These are phyloP conservation scores for Stephanodiscus minutulus DNA, from an alignment of 108 stramenopile genomes.

Conservation along the genomic window DNA sequence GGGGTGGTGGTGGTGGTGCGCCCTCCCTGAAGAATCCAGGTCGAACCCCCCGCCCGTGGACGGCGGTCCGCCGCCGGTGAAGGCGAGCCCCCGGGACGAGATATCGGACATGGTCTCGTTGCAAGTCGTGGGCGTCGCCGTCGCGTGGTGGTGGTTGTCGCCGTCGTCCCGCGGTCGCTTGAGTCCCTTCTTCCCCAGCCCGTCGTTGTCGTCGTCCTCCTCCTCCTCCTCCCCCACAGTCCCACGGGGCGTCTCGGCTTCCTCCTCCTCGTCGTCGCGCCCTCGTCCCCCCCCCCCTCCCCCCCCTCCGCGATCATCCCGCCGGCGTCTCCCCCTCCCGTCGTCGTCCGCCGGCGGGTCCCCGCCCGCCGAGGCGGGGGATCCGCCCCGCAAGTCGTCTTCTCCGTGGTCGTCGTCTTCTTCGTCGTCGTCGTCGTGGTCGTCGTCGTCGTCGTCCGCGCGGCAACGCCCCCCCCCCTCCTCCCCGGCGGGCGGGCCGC, in stretches of 20 bases:
- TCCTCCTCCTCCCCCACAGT: background rate
- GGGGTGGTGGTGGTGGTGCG: background rate
- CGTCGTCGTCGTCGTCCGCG: too few species aligned
- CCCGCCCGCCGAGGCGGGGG: too few species aligned
- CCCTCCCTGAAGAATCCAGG: background rate
- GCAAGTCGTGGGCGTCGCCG: conserved; percentile 7
- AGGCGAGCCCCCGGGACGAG: background rate
- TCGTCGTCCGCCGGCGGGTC: too few species aligned
- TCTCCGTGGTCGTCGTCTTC: too few species aligned
- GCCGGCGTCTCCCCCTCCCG: too few species aligned
- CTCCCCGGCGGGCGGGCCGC: too few species aligned
- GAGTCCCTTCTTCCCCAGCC: too few species aligned
- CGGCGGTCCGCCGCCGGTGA: background rate
- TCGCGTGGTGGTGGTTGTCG: background rate
- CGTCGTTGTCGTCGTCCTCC: background rate
- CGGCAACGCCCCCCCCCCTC: too few species aligned
- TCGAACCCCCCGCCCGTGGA: background rate
- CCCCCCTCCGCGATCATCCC: background rate
- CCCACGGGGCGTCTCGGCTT: background rate
- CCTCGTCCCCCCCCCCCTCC: too few species aligned
- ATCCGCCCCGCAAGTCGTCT: too few species aligned
- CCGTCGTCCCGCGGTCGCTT: background rate
- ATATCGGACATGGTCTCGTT: conserved; percentile 3
- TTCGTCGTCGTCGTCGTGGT: too few species aligned
- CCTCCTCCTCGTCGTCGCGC: background rate